A percentile compares a stretch with the other conserved stretches of the same genome.
These are phyloP conservation scores for Chimonanthus salicifolius DNA, from an alignment of 164 flowering plant species.

Conservation along the genomic window DNA sequence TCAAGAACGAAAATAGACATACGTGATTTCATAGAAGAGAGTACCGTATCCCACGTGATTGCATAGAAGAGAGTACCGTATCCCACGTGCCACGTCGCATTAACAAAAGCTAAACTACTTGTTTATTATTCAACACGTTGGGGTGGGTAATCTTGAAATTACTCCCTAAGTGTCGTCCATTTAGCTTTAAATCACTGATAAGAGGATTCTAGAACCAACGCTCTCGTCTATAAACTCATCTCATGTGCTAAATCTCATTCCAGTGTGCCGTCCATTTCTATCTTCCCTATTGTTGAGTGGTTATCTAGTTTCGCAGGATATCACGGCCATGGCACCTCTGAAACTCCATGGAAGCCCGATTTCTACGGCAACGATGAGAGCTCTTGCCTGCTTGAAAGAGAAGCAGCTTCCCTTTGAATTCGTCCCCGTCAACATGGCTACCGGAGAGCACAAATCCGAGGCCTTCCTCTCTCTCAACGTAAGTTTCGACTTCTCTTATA, in stretches of 20 bases:
- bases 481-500: not conserved
- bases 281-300: not conserved
- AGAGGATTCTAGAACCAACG: not conserved
- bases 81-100: too few relatives aligned
- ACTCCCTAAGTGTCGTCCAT: not conserved
- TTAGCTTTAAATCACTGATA: not conserved
- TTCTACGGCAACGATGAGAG: slow-evolving; percentile 10
- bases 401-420: slow-evolving; percentile 13
- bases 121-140: too few relatives aligned
- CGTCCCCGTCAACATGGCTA: slow-evolving; percentile 4
- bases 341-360: slow-evolving; percentile 24
- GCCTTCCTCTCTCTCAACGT: slow-evolving; percentile 3
- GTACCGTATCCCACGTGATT: too few relatives aligned
- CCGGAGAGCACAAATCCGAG: slow-evolving; percentile 6
- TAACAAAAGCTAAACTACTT: too few relatives aligned
- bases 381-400: slow-evolving; percentile 8
- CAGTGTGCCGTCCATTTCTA: not conserved
- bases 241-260: not conserved
- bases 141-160: not conserved
- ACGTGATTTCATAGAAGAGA: too few relatives aligned
- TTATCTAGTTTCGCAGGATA: not conserved
- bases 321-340: slow-evolving; percentile 21
- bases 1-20: too few relatives aligned
- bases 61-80: too few relatives aligned
- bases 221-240: too few relatives aligned